Percentiles rank a stretch among this genome's conserved stretches.
Evolutionary conservation across 345 rosid species (phyloP).

Genomic region (Barbarea vulgaris): DNA sequence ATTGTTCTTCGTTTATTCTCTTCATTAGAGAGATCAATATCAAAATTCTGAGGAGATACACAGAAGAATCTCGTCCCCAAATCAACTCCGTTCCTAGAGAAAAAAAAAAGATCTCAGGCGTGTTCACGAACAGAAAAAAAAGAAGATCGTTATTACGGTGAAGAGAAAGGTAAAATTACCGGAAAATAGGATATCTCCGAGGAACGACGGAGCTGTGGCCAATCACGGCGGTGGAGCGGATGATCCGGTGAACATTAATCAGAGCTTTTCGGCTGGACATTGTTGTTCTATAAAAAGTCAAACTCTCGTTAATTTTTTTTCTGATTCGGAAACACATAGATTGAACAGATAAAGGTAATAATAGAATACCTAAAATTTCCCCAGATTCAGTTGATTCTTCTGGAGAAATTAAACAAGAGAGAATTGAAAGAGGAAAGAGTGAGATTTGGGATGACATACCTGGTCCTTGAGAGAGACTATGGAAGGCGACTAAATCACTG

Average conservation of each 20-base stretch:
- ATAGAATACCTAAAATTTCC: background rate
- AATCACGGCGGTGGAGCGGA: slow-evolving; percentile 41
- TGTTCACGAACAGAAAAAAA: background rate
- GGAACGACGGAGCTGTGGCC: slow-evolving; percentile 28
- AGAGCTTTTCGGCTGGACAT: slow-evolving; percentile 57
- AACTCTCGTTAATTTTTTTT: no score
- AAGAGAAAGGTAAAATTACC: slow-evolving; percentile 27
- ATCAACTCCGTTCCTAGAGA: slow-evolving; percentile 48
- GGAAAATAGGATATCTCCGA: background rate
- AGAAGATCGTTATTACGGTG: background rate
- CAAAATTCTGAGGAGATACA: slow-evolving; percentile 39
- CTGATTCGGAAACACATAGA: background rate
- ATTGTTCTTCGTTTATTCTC: slow-evolving; percentile 71
- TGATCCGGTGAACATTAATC: slow-evolving; percentile 46
- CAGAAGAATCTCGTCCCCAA: slow-evolving; percentile 54
- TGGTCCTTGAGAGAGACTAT: slow-evolving; percentile 22
- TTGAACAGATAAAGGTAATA: no score
- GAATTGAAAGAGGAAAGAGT: slow-evolving; percentile 5
- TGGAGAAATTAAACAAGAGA: slow-evolving; percentile 19
- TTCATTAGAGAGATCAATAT: slow-evolving; percentile 61
- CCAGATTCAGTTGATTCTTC: no score
- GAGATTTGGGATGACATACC: slow-evolving; percentile 23
- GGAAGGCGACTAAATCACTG: no score
- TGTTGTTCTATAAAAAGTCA: no score
- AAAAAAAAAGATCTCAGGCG: background rate